These are phyloP conservation scores for Colletotrichum horii DNA, from an alignment of 2,329 filamentous ascomycete species.

Conservation along the genomic window DNA sequence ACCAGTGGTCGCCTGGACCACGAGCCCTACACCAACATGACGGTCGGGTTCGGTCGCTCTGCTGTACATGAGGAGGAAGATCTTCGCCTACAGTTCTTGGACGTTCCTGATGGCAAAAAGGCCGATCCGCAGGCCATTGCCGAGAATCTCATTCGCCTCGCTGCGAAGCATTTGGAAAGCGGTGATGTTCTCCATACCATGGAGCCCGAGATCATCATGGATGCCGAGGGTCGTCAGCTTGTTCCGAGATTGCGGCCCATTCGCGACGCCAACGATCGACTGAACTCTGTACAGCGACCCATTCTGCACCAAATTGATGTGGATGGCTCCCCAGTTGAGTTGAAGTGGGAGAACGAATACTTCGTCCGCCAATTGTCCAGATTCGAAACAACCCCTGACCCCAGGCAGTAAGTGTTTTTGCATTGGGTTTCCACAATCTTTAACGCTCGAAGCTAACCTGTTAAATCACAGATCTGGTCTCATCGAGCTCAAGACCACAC, in stretches of 20 bases:
- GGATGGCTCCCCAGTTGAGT: neutral
- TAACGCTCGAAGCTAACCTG: neutral
- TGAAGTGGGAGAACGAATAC: neutral
- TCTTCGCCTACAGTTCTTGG: slow-evolving; percentile 9
- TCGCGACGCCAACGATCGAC: neutral
- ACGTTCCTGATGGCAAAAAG: neutral
- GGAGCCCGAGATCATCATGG: neutral
- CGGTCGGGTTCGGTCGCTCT: slow-evolving; percentile 9
- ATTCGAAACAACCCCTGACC: no score
- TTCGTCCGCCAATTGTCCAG: neutral
- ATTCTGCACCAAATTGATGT: neutral
- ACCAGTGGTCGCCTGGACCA: slow-evolving; percentile 21
- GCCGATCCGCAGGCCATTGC: neutral
- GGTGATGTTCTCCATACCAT: neutral
- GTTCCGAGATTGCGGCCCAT: neutral
- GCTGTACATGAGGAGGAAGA: slow-evolving; percentile 1
- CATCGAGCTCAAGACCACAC: neutral
- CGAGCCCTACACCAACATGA: slow-evolving; percentile 24
- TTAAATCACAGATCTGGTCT: neutral
- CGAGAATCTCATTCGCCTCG: neutral
- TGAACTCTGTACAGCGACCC: neutral
- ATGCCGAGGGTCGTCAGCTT: neutral
- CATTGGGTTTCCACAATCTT: neutral
- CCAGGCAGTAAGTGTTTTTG: neutral
- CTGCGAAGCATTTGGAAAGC: neutral